phyloP scores from a whole-genome alignment of 2,329 filamentous ascomycete species.

The Trichoderma polysporum region DNA sequence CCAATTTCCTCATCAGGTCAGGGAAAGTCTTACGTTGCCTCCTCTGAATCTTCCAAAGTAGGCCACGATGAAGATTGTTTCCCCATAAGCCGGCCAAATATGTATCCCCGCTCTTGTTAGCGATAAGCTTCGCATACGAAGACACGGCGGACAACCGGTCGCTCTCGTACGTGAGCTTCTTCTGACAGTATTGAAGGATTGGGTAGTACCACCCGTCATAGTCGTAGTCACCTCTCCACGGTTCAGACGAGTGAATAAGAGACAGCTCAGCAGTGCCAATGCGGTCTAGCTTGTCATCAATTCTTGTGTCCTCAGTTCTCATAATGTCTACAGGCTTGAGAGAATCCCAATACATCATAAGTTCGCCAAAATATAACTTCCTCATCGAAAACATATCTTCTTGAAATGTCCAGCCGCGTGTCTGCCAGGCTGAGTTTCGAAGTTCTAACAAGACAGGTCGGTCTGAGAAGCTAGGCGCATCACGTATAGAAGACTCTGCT shows the following conservation, averaged over 20 bases:
- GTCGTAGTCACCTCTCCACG: neutral
- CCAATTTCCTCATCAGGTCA: neutral
- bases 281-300: neutral
- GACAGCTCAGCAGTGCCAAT: neutral
- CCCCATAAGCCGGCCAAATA: constrained; percentile 1
- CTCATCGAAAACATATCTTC: constrained; percentile 1
- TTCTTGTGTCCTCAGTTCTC: constrained; percentile 1
- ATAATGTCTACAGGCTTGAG: neutral
- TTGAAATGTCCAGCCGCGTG: constrained; percentile 6
- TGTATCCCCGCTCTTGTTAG: neutral
- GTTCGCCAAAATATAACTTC: constrained; percentile 1
- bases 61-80: neutral
- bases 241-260: neutral
- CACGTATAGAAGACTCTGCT: neutral
- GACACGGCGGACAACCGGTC: neutral
- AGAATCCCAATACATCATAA: constrained; percentile 12
- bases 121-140: constrained; percentile 5
- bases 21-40: neutral
- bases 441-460: neutral
- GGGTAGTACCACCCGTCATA: constrained; percentile 1
- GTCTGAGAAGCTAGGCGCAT: neutral
- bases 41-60: neutral
- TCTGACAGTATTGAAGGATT: neutral
- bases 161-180: neutral
- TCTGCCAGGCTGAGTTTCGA: neutral